Conservation (phyloP, 176 grass and related monocot genomes). For the Ensete ventricosum region DNA sequence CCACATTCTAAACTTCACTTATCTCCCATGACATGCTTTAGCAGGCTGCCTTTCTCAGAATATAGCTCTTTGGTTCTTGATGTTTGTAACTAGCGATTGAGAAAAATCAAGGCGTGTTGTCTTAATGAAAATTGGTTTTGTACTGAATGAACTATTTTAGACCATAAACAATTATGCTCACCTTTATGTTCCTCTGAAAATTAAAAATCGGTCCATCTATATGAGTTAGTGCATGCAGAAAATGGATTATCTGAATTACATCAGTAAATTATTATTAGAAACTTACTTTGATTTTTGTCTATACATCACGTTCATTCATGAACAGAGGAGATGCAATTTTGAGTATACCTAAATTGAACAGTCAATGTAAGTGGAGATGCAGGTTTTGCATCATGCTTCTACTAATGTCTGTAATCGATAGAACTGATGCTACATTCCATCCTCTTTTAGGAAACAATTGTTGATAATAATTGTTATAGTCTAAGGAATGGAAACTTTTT, state of each 20-base stretch:
- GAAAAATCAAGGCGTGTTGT: neutral
- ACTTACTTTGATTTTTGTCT: neutral
- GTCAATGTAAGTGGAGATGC: neutral
- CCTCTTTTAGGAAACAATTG: neutral
- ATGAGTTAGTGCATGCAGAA: too few relatives aligned
- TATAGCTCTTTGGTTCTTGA: neutral
- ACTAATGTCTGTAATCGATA: too few relatives aligned
- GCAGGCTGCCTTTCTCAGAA: neutral
- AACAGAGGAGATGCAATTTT: neutral
- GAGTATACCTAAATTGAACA: neutral
- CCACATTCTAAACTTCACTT: neutral
- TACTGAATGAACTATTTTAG: neutral
- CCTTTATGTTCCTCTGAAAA: neutral
- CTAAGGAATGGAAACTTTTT: slow-evolving; percentile 8
- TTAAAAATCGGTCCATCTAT: neutral
- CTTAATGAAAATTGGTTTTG: neutral
- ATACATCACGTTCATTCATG: neutral
- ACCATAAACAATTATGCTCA: neutral
- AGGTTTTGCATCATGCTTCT: neutral
- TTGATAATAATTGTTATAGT: neutral
- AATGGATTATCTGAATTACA: too few relatives aligned
- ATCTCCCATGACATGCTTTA: too few relatives aligned
- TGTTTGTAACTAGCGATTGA: neutral
- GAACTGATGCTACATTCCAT: neutral
- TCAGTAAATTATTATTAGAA: too few relatives aligned